Evolutionary conservation across 345 rosid species (phyloP).

Genomic region (Corchorus capsularis): DNA sequence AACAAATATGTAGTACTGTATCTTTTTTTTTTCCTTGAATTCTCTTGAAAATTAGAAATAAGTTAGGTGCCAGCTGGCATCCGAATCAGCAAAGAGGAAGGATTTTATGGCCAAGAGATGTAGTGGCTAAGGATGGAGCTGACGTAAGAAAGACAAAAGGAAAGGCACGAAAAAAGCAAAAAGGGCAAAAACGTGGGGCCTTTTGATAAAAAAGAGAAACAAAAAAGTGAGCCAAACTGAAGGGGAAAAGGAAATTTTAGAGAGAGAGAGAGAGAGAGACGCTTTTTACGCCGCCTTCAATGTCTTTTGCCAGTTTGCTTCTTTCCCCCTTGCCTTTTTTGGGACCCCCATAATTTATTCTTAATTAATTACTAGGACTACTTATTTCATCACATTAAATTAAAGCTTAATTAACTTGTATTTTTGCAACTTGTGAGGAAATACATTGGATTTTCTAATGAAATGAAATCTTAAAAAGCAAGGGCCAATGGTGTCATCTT

Average conservation of each 20-base stretch:
- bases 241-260: neutral
- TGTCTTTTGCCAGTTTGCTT: constrained; percentile 28
- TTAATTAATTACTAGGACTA: too few species aligned
- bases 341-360: neutral
- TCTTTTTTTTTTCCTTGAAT: neutral
- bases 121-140: constrained; percentile 40
- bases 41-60: neutral
- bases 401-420: neutral
- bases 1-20: too few species aligned
- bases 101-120: constrained; percentile 26
- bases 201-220: neutral
- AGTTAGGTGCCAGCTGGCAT: constrained; percentile 41
- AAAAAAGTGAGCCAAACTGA: neutral
- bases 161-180: constrained; percentile 2
- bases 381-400: neutral
- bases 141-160: constrained; percentile 29
- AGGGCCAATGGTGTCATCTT: neutral
- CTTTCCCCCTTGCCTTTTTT: neutral
- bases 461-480: neutral
- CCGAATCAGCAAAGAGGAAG: constrained; percentile 35
- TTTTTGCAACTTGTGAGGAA: constrained; percentile 4
- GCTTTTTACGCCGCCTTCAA: constrained; percentile 61
- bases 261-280: constrained; percentile 3
- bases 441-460: neutral
- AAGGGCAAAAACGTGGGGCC: neutral